A percentile compares a stretch with the other conserved stretches of the same genome.
phyloP scores from a whole-genome alignment of 2,329 filamentous ascomycete species.

The Ilyonectria robusta region DNA sequence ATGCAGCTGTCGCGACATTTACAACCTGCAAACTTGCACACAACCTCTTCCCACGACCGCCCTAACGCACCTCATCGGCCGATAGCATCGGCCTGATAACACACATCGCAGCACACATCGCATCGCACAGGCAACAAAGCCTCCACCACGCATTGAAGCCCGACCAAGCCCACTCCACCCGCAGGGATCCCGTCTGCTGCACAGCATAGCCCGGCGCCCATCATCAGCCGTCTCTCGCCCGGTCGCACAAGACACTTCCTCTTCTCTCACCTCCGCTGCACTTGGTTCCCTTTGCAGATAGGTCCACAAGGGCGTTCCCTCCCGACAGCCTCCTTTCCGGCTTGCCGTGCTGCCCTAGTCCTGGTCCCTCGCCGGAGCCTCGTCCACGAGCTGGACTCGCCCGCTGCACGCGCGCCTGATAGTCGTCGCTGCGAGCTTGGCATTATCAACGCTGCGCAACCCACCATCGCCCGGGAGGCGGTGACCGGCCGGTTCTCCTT shows the following conservation, averaged over 20 bases:
- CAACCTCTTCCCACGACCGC: background rate
- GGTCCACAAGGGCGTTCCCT: too few relatives aligned
- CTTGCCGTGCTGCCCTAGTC: background rate
- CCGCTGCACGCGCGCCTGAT: slow-evolving; percentile 2
- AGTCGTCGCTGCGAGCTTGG: slow-evolving; percentile 1
- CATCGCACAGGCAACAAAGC: background rate
- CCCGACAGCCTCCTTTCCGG: background rate
- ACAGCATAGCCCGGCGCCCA: slow-evolving; percentile 20
- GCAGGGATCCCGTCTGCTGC: slow-evolving; percentile 44
- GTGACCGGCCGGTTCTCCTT: background rate
- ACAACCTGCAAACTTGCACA: background rate
- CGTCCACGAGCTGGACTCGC: background rate
- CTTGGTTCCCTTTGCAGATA: background rate
- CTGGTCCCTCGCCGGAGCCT: background rate
- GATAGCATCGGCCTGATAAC: slow-evolving; percentile 9
- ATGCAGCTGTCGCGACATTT: background rate
- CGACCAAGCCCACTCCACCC: slow-evolving; percentile 21
- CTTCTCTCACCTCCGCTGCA: background rate
- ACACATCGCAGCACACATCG: background rate
- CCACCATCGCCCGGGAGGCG: background rate
- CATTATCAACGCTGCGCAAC: slow-evolving; percentile 13
- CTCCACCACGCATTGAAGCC: slow-evolving; percentile 32
- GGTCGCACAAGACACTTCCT: background rate
- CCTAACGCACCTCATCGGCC: slow-evolving; percentile 12
- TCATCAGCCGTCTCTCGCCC: slow-evolving; percentile 5